Evolutionary conservation across 2,329 filamentous ascomycete genomes (phyloP).

Genomic region (Neocatenulostroma microsporum): DNA sequence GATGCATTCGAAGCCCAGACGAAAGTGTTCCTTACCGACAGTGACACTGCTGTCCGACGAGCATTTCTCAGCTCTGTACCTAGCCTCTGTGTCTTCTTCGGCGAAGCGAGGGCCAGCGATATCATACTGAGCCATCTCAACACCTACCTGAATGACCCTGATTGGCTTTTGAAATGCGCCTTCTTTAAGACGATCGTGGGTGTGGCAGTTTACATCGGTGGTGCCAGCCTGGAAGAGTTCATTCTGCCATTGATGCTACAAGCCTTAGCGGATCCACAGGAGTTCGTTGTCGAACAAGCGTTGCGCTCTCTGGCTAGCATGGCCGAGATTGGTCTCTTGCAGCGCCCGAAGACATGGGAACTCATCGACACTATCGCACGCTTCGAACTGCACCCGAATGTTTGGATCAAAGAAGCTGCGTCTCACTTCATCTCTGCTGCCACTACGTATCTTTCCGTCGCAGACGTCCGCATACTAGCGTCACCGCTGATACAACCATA

Average conservation of each 20-base stretch:
- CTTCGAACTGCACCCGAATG: slow-evolving; percentile 87
- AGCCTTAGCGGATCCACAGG: slow-evolving; percentile 84
- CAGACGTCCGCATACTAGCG: slow-evolving; percentile 77
- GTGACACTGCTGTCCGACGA: slow-evolving; percentile 74
- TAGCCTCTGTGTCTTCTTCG: slow-evolving; percentile 90
- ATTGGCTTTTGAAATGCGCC: slow-evolving; percentile 94
- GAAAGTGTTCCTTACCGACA: slow-evolving; percentile 81
- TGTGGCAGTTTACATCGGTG: slow-evolving; percentile 83
- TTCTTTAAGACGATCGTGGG: slow-evolving; percentile 95
- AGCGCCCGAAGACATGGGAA: slow-evolving; percentile 77
- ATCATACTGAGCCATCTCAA: slow-evolving; percentile 95
- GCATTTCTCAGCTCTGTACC: slow-evolving; percentile 89
- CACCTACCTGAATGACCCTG: slow-evolving; percentile 90
- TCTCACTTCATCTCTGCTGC: slow-evolving; percentile 74
- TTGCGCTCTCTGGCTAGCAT: slow-evolving; percentile 82
- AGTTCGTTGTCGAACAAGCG: slow-evolving; percentile 86
- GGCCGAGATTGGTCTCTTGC: slow-evolving; percentile 78
- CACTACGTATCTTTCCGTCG: slow-evolving; percentile 64
- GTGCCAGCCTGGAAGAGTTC: slow-evolving; percentile 84
- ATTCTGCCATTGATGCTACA: slow-evolving; percentile 94
- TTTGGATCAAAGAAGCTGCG: slow-evolving; percentile 89
- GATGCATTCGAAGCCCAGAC: slow-evolving; percentile 81
- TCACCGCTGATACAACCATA: slow-evolving; percentile 74
- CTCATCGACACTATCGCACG: slow-evolving; percentile 73
- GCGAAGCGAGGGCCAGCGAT: slow-evolving; percentile 83